Conservation (phyloP, 495 filamentous ascomycete species). For the Astrothelium macrocarpum region DNA sequence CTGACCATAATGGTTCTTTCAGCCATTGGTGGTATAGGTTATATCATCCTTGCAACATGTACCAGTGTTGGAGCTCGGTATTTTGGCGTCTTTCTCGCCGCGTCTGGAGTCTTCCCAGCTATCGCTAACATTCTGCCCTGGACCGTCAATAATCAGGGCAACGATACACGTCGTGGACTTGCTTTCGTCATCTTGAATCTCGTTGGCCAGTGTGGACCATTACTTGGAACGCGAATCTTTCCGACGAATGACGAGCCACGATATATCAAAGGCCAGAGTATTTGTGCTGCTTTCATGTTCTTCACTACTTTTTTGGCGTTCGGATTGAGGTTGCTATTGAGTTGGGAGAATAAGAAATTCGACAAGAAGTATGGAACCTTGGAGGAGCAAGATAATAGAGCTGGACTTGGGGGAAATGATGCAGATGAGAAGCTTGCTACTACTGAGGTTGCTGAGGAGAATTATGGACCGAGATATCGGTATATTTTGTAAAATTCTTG, state of each 20-base stretch:
- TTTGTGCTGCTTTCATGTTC: conserved; percentile 21
- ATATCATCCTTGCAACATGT: conserved; percentile 53
- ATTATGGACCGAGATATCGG: conserved; percentile 14
- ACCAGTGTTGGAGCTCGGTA: conserved; percentile 24
- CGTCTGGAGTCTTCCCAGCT: conserved; percentile 27
- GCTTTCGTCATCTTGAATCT: conserved; percentile 20
- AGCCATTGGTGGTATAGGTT: conserved; percentile 57
- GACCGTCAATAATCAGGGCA: conserved; percentile 21
- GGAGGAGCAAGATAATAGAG: conserved; percentile 9
- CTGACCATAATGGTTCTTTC: conserved; percentile 54
- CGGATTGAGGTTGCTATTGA: conserved; percentile 15
- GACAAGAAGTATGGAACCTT: conserved; percentile 14
- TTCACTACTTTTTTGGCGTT: conserved; percentile 15
- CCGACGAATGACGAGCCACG: conserved; percentile 15
- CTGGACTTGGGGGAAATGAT: neutral
- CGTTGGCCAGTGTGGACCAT: conserved; percentile 21
- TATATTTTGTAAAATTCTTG: conserved; percentile 18
- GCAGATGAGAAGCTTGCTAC: conserved; percentile 16
- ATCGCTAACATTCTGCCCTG: conserved; percentile 26
- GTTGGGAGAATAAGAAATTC: conserved; percentile 23
- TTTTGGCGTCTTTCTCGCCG: conserved; percentile 27
- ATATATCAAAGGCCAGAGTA: conserved; percentile 20
- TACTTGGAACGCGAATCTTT: conserved; percentile 23
- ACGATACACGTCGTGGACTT: conserved; percentile 18
- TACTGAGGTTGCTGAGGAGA: conserved; percentile 15